Conservation (phyloP, 768 basidiomycete species). For the Lactarius tabidus region DNA sequence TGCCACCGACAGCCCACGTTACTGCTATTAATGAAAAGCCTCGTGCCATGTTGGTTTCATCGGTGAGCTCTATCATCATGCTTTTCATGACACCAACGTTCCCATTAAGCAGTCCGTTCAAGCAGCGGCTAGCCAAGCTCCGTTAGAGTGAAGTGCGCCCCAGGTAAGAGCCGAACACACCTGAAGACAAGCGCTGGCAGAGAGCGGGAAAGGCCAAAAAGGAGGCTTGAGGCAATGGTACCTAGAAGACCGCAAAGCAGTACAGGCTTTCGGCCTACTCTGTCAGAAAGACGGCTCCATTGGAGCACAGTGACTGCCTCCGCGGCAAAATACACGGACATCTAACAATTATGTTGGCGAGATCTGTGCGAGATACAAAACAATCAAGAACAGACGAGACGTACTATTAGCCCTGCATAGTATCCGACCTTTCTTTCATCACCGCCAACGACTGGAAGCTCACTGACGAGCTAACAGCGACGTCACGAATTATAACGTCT, state of each 20-base stretch:
- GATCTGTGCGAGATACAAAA: too few species aligned
- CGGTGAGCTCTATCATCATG: conserved; percentile 28
- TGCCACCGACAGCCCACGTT: background rate
- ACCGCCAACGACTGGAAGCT: conserved; percentile 41
- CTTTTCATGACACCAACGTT: conserved; percentile 34
- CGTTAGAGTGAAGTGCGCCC: background rate
- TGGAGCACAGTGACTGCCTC: conserved; percentile 43
- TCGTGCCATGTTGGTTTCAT: conserved; percentile 3
- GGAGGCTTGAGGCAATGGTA: conserved; percentile 32
- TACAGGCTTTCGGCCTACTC: conserved; percentile 47
- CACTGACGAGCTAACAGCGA: conserved; percentile 37
- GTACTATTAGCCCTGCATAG: conserved; percentile 42
- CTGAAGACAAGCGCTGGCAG: conserved; percentile 29
- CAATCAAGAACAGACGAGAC: conserved; percentile 24
- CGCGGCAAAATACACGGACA: conserved; percentile 44
- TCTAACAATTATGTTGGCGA: conserved; percentile 28
- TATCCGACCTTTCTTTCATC: conserved; percentile 33
- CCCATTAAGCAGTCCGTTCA: conserved; percentile 38
- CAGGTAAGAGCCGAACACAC: background rate
- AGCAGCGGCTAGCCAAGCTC: background rate
- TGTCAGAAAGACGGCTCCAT: conserved; percentile 46
- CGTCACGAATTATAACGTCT: background rate
- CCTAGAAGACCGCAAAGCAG: conserved; percentile 38
- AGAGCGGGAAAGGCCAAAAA: conserved; percentile 37
- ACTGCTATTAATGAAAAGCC: background rate